Evolutionary conservation across 2,329 filamentous ascomycete genomes (phyloP).

Genomic region (Phialophora expanda): DNA sequence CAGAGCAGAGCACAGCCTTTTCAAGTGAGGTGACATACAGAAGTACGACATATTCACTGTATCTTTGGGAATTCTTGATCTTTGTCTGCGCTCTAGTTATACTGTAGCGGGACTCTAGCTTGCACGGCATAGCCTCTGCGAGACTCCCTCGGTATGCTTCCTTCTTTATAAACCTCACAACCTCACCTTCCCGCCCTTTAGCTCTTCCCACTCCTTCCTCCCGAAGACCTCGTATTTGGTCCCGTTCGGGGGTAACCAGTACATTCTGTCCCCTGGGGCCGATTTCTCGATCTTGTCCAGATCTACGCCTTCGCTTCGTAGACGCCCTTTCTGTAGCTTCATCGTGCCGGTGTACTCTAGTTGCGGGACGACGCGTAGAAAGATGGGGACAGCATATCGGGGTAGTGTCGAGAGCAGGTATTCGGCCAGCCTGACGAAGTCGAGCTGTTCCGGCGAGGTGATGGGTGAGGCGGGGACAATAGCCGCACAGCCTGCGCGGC

Average conservation of each 20-base stretch:
- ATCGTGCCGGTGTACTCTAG: constrained; percentile 73
- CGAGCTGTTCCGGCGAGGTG: constrained; percentile 54
- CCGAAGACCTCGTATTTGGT: constrained; percentile 36
- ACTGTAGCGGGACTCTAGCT: not conserved
- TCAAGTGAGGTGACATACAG: no score
- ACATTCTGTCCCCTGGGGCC: constrained; percentile 33
- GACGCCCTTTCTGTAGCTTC: constrained; percentile 77
- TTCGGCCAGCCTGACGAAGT: constrained; percentile 64
- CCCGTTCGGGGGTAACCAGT: constrained; percentile 36
- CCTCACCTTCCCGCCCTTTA: constrained; percentile 39
- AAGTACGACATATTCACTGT: no score
- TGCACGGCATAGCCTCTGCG: not conserved
- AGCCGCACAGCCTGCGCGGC: constrained; percentile 80
- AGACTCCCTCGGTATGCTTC: not conserved
- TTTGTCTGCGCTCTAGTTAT: not conserved
- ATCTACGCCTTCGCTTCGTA: constrained; percentile 48
- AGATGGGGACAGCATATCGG: constrained; percentile 76
- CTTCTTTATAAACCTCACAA: constrained; percentile 22
- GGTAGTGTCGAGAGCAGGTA: constrained; percentile 67
- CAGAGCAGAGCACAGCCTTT: no score
- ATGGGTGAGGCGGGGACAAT: constrained; percentile 51
- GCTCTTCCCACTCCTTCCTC: constrained; percentile 35
- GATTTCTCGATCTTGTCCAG: constrained; percentile 32
- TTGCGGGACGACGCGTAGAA: constrained; percentile 66
- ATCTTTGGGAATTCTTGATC: no score